These are phyloP conservation scores for Jimgerdemannia flammicorona DNA, from an alignment of 192 early-diverging fungal species.

Conservation along the genomic window DNA sequence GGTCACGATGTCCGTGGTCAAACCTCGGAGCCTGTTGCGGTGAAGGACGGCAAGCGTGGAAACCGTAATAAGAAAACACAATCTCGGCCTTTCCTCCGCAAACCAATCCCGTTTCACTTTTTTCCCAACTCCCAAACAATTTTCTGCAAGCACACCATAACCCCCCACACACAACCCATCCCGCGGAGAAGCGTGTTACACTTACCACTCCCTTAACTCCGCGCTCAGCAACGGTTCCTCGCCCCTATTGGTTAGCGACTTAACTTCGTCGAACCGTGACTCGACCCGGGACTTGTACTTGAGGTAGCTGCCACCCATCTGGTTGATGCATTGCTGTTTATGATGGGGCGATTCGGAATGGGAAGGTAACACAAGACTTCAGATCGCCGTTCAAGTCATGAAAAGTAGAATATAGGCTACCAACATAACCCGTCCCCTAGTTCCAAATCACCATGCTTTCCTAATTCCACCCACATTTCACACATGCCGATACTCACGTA, in stretches of 20 bases:
- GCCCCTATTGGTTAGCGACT: slow-evolving; percentile 26
- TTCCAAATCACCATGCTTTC: not conserved
- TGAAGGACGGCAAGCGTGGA: too few species aligned
- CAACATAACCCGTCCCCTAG: not conserved
- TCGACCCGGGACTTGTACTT: slow-evolving; percentile 44
- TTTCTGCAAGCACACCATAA: too few species aligned
- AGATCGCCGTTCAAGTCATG: too few species aligned
- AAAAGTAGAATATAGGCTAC: not conserved
- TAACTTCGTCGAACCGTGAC: slow-evolving; percentile 34
- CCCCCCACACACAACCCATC: not conserved
- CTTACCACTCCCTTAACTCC: slow-evolving; percentile 38
- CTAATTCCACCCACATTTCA: not conserved
- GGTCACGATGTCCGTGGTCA: slow-evolving; percentile 41
- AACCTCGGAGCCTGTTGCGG: slow-evolving; percentile 28
- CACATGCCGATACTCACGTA: slow-evolving; percentile 31
- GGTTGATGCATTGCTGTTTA: slow-evolving; percentile 39
- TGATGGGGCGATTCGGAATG: too few species aligned
- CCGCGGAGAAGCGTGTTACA: not conserved
- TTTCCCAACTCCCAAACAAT: too few species aligned
- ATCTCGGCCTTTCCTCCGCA: too few species aligned
- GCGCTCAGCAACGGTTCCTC: slow-evolving; percentile 28
- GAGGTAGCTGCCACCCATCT: slow-evolving; percentile 34
- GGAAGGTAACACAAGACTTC: too few species aligned
- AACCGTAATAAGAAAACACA: too few species aligned
- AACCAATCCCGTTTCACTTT: too few species aligned